Base-by-base conservation (phyloP, 2,329 filamentous ascomycete genomes). In the Neonectria sp. region DNA sequence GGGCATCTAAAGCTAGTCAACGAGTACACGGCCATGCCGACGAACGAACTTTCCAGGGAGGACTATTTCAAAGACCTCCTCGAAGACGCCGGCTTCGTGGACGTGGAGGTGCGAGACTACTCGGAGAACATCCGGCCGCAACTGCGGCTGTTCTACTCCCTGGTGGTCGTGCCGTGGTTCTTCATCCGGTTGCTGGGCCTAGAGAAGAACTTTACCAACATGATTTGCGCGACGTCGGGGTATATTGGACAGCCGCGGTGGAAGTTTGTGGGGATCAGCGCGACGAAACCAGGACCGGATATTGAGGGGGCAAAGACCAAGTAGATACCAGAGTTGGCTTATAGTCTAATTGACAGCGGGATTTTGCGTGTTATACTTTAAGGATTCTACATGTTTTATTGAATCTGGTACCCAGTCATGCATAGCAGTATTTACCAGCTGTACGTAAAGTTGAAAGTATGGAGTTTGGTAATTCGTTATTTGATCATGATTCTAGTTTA, bases 51-150 rank as follows among this genome's bases (percentile, higher is more conserved):
- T 0, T 83, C 83, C 17, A 65, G 77, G 15, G 71, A 78, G 12
- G 84, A 84, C 11, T 77, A 79, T 29, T 82, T 85, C 48, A 72
- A 79, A 68, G 49, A 74, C 15, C 79, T 85, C 73, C 74, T 87
- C 21, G 78, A 81, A 71, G 78, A 83, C 2, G 82, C 80, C 4
- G 84, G 84, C 1, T 86, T 88, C 53, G 76, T 76, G 24, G 78
- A 88, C 70, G 78, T 88, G 3, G 67, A 75, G 3, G 79, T 85
- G 6, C 71, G 77, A 17, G 84, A 88, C 72, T 79, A 81, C 57
- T 83, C 85, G 8, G 76, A 80, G 6, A 82, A 88, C 68, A 82
- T 88, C 55, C 74, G 76, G 52, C 86, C 86, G 4, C 85, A 87
- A 82, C 77, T 82, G 56, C 76, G 83, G 21, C 71, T 88, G 2